phyloP scores from a whole-genome alignment of 1,139 yeast species.

The Nakaseomyces glabratus region DNA sequence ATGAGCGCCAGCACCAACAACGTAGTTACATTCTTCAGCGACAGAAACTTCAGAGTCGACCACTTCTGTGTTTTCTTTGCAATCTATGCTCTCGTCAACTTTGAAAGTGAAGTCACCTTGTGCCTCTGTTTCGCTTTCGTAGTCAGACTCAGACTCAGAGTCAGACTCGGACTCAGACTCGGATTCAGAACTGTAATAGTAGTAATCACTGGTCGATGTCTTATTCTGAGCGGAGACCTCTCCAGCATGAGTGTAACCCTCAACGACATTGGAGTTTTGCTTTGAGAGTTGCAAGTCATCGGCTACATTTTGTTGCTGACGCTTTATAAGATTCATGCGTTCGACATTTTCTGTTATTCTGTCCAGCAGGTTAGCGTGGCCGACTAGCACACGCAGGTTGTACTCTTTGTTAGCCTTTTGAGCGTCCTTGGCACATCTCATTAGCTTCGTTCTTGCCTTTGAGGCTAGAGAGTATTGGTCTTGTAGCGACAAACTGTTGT shows the following conservation, averaged over 20 bases:
- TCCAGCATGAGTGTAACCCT: too few relatives aligned
- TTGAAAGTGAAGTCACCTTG: constrained; percentile 8
- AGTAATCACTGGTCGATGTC: neutral
- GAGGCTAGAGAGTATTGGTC: constrained; percentile 20
- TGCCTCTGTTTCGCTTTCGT: constrained; percentile 8
- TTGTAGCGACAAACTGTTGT: constrained; percentile 9
- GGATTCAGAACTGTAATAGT: constrained; percentile 11
- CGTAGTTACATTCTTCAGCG: neutral
- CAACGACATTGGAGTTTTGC: constrained; percentile 2
- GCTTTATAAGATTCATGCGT: neutral
- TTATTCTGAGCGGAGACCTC: too few relatives aligned
- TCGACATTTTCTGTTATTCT: constrained; percentile 18
- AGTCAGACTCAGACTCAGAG: constrained; percentile 8
- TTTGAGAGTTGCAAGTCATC: constrained; percentile 9
- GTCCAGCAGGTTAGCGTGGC: constrained; percentile 26
- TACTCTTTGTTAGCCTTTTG: constrained; percentile 17
- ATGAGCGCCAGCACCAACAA: neutral
- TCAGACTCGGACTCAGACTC: constrained; percentile 15
- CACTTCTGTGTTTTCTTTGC: neutral
- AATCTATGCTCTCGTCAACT: constrained; percentile 7
- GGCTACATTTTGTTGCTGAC: constrained; percentile 8
- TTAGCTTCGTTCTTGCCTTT: constrained; percentile 18
- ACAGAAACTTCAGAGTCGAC: neutral
- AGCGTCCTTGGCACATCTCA: constrained; percentile 15
- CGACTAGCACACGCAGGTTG: constrained; percentile 24